Evolutionary conservation across 371 early-diverging fungal genomes (phyloP).

Genomic region (Mortierella sp.): DNA sequence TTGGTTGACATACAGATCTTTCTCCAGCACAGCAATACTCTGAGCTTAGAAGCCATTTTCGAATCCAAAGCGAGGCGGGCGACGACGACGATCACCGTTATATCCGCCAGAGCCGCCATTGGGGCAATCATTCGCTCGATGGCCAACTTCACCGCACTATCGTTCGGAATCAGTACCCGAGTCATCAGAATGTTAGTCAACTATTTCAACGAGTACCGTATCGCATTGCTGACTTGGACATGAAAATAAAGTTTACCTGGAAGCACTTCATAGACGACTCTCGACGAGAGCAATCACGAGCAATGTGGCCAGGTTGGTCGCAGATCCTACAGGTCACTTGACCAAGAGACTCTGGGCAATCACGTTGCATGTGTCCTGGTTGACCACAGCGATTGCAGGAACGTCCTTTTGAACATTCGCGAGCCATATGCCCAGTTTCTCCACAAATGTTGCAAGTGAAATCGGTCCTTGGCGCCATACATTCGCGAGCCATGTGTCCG

Average conservation of each 20-base stretch:
- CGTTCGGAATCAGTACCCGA: not conserved
- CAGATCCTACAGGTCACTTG: too few species aligned
- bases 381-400: conserved; percentile 75
- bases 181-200: not conserved
- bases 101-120: conserved; percentile 3
- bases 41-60: conserved; percentile 24
- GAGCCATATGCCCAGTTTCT: conserved; percentile 19
- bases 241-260: not conserved
- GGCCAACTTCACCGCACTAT: conserved; percentile 18
- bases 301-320: conserved; percentile 5
- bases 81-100: conserved; percentile 5
- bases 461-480: conserved; percentile 57
- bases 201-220: not conserved
- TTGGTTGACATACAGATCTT: too few species aligned
- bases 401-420: conserved; percentile 35
- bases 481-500: conserved; percentile 55
- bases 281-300: conserved; percentile 10
- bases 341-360: conserved; percentile 61
- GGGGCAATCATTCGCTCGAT: conserved; percentile 46
- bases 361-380: conserved; percentile 64
- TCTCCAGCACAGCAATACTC: not conserved
- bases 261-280: conserved; percentile 14
- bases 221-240: not conserved
- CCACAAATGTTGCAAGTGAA: conserved; percentile 37
- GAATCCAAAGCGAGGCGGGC: conserved; percentile 23